Percentiles rank a stretch among this genome's conserved stretches.
Conservation (phyloP, 2,329 filamentous ascomycete genomes). For the Verticillium klebahnii region DNA sequence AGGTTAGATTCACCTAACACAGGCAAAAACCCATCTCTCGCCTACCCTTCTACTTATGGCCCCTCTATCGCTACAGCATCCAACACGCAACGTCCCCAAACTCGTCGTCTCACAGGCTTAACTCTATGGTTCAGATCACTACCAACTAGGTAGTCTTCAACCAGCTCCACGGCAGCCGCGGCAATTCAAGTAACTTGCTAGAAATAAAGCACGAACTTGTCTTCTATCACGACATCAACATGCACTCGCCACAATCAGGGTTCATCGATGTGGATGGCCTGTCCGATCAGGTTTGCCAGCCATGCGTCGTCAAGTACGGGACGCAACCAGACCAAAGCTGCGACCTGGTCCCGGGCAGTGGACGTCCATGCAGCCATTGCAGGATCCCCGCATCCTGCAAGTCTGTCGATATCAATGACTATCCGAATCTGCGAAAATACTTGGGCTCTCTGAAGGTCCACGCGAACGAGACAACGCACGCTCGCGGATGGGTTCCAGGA, state of each 20-base stretch:
- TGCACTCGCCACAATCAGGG: background rate
- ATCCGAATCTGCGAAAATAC: background rate
- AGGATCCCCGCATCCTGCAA: background rate
- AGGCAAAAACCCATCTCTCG: too few species aligned
- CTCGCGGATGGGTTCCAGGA: background rate
- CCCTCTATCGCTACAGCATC: too few species aligned
- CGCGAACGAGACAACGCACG: background rate
- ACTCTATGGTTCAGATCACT: too few species aligned
- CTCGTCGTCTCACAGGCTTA: too few species aligned
- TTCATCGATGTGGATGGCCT: background rate
- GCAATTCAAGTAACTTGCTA: too few species aligned
- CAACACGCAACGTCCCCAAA: too few species aligned
- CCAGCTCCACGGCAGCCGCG: too few species aligned
- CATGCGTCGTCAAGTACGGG: background rate
- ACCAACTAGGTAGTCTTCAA: too few species aligned
- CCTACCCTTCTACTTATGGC: too few species aligned
- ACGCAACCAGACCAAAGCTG: background rate
- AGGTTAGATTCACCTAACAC: too few species aligned
- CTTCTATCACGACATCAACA: background rate
- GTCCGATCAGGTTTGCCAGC: background rate
- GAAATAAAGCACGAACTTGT: too few species aligned
- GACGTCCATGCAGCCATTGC: background rate
- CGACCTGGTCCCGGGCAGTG: background rate
- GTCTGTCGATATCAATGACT: background rate
- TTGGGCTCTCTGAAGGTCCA: background rate